Conservation (phyloP, 2,329 filamentous ascomycete species). For the Alternaria brassicae region DNA sequence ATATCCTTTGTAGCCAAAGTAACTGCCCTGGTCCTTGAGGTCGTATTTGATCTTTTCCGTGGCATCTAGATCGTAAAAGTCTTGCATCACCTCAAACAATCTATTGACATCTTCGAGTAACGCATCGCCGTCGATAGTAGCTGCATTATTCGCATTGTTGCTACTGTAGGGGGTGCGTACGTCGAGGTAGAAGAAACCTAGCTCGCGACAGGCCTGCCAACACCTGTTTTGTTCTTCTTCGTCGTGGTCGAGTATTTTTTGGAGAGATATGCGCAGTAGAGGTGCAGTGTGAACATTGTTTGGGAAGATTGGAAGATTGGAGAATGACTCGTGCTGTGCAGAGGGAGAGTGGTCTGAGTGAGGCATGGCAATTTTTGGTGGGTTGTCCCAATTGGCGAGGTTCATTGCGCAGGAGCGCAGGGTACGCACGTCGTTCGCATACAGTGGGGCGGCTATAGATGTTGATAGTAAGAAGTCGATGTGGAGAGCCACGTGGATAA, state of each 20-base stretch:
- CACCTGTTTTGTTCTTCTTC: conserved; percentile 47
- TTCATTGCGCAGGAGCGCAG: neutral
- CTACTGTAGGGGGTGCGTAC: conserved; percentile 36
- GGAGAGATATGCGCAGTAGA: conserved; percentile 52
- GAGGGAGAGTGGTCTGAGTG: conserved; percentile 30
- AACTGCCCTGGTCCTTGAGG: conserved; percentile 58
- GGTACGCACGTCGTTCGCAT: conserved; percentile 1
- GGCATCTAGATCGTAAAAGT: conserved; percentile 57
- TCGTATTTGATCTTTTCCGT: conserved; percentile 65
- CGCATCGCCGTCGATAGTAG: conserved; percentile 43
- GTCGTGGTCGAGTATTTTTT: conserved; percentile 49
- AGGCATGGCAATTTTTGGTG: conserved; percentile 22
- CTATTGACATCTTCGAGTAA: conserved; percentile 55
- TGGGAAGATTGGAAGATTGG: conserved; percentile 53
- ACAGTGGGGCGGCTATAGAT: neutral
- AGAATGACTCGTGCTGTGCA: conserved; percentile 27
- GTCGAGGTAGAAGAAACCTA: conserved; percentile 67
- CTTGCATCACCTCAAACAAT: conserved; percentile 56
- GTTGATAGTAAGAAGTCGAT: neutral
- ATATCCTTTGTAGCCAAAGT: conserved; percentile 60
- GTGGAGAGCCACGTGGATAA: conserved; percentile 3
- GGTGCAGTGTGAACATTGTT: conserved; percentile 51
- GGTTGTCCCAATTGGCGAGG: neutral
- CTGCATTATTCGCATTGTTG: neutral
- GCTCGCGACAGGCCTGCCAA: conserved; percentile 54